Evolutionary conservation across 192 early-diverging fungal genomes (phyloP).

Genomic region (Endogone sp.): DNA sequence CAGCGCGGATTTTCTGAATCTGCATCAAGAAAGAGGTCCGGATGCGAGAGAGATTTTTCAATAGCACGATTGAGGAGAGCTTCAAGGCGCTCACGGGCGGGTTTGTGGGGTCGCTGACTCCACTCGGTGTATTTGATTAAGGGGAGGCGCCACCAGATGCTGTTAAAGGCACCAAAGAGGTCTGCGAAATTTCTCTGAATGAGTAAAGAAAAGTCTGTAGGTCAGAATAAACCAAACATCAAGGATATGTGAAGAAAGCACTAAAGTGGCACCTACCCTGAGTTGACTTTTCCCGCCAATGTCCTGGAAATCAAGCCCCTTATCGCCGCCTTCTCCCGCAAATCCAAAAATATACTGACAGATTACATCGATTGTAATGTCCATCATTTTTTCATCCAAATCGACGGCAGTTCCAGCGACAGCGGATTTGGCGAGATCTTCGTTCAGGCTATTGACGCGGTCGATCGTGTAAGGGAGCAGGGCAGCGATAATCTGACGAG

Average conservation of each 20-base stretch:
- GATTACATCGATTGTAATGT: slow-evolving; percentile 35
- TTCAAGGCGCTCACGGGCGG: slow-evolving; percentile 19
- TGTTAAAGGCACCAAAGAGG: no score
- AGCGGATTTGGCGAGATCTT: background rate
- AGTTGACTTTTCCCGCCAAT: no score
- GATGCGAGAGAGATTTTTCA: background rate
- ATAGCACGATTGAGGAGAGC: slow-evolving; percentile 21
- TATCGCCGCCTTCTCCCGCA: background rate
- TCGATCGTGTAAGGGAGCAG: slow-evolving; percentile 17
- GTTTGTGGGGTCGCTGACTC: slow-evolving; percentile 19
- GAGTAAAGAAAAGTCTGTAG: no score
- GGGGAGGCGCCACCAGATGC: slow-evolving; percentile 11
- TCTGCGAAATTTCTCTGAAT: no score
- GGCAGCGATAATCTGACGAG: slow-evolving; percentile 19
- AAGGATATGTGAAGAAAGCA: no score
- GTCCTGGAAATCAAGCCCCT: no score
- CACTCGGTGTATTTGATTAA: slow-evolving; percentile 24
- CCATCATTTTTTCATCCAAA: slow-evolving; percentile 2
- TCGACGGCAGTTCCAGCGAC: slow-evolving; percentile 1
- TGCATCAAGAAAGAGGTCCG: no score
- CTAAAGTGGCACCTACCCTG: no score
- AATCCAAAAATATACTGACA: slow-evolving; percentile 31
- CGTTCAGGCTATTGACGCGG: slow-evolving; percentile 1
- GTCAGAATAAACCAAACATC: no score
- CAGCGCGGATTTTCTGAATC: no score